Base-by-base conservation (phyloP, 257 asterid species). In the Schizonepeta tenuifolia region DNA sequence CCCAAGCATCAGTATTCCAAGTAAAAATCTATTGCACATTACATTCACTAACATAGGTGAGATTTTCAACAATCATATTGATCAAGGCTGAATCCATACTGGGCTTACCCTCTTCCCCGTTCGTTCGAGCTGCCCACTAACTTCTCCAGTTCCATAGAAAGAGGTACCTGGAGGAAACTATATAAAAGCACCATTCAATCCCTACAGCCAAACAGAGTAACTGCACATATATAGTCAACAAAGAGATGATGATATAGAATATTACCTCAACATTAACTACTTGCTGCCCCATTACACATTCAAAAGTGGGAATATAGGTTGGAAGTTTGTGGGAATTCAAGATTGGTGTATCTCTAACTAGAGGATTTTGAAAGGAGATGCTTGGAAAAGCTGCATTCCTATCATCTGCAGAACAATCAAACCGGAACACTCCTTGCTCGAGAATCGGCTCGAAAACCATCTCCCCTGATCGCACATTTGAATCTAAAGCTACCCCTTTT, bases 1-100 rank as follows among this genome's bases (percentile, higher is more conserved):
- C 97, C 92, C 92, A 91, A 1, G 98, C 97, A 82, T 91, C 98
- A 15, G 91, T 84, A 74, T 93, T 93, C 98, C 98, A 93, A 7
- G 95, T 82, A 73, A 91, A 91, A 49, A 91, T 72, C 98, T 91
- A 77, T 47, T 62, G 9, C 71, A 75, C 38, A 69, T 26, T 20
- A 22, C 67, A 74, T 21, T 69, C n/a, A 35, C 31, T 43, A 17
- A 18, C 21, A 53, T 9, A 69, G 22, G 36, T 51, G 24, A 38
- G 40, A 65, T 5, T 36, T 43, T 10, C 6, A 5, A 4, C 67
- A 40, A 54, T 0, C 9, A 58, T 0, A 46, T 26, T 60, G 46
- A 71, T 35, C 60, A 58, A 49, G 53, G 75, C 55, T 44, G 57
- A 47, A 36, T 59, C 49, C 53, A 67, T 31, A 5, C 1, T 3